phyloP scores from a whole-genome alignment of 1,139 yeast genomes.

The Candida mesenterica region DNA sequence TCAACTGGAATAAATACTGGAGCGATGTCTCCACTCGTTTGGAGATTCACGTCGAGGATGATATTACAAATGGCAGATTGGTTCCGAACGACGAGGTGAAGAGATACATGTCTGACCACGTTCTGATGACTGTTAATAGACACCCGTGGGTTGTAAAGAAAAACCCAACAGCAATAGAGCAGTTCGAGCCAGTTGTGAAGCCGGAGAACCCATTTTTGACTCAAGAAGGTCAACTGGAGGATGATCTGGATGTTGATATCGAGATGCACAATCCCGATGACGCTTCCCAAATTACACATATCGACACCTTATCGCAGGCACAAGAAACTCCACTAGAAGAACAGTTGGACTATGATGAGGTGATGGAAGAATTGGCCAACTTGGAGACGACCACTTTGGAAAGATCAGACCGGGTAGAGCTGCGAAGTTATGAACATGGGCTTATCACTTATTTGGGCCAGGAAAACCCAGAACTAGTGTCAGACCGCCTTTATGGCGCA shows the following conservation, averaged over 20 bases:
- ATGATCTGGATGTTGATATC: slow-evolving; percentile 6
- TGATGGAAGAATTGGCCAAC: slow-evolving; percentile 4
- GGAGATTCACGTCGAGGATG: slow-evolving; percentile 11
- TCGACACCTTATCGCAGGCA: background rate
- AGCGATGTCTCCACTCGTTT: slow-evolving; percentile 8
- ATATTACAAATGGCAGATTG: slow-evolving; percentile 10
- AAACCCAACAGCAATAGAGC: slow-evolving; percentile 3
- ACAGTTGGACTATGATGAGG: slow-evolving; percentile 12
- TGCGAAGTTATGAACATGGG: slow-evolving; percentile 24
- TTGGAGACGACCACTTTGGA: slow-evolving; percentile 18
- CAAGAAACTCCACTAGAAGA: slow-evolving; percentile 4
- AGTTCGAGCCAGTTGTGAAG: background rate
- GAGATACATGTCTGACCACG: slow-evolving; percentile 9
- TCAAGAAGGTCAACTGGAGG: slow-evolving; percentile 1
- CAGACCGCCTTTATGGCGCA: slow-evolving; percentile 9
- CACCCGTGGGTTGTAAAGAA: slow-evolving; percentile 9
- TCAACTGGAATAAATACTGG: slow-evolving; percentile 14
- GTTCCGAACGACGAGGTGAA: slow-evolving; percentile 10
- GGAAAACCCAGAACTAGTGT: slow-evolving; percentile 9
- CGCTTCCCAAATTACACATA: background rate
- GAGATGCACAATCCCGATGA: background rate
- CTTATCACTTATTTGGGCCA: slow-evolving; percentile 12
- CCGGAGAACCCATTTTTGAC: background rate
- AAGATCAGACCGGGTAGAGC: slow-evolving; percentile 17
- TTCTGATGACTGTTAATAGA: slow-evolving; percentile 1